Percentiles rank a stretch among this genome's conserved stretches.
These are phyloP conservation scores for Beauveria scarabaeidicola DNA, from an alignment of 2,329 filamentous ascomycete species.

Conservation along the genomic window DNA sequence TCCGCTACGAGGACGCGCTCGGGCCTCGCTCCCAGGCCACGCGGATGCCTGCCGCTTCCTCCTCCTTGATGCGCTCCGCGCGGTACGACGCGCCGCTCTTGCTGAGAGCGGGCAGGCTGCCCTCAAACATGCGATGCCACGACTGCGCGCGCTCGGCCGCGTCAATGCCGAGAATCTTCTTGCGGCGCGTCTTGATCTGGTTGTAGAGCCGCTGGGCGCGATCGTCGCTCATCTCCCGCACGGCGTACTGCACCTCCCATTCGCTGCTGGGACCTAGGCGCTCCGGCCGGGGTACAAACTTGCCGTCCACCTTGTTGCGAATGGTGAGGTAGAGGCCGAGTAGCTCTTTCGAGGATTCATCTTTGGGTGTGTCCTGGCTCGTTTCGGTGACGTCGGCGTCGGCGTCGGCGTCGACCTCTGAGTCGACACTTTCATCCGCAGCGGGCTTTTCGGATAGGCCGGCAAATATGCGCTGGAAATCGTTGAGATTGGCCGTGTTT, in stretches of 20 bases:
- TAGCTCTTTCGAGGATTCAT: conserved; percentile 28
- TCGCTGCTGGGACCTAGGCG: conserved; percentile 31
- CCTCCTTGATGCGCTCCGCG: conserved; percentile 41
- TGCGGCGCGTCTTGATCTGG: conserved; percentile 48
- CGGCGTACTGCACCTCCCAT: conserved; percentile 73
- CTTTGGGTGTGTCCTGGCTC: not conserved
- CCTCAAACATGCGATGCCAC: conserved; percentile 40
- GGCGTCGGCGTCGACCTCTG: not conserved
- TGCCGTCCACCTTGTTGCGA: conserved; percentile 62
- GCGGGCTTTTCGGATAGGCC: conserved; percentile 34
- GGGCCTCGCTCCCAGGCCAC: conserved; percentile 35
- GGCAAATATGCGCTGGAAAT: conserved; percentile 44
- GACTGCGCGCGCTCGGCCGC: conserved; percentile 32
- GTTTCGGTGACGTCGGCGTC: conserved; percentile 6
- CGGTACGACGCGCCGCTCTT: conserved; percentile 52
- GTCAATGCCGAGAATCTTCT: conserved; percentile 33
- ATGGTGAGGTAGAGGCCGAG: conserved; percentile 65
- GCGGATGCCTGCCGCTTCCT: conserved; percentile 37
- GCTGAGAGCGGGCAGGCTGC: conserved; percentile 33
- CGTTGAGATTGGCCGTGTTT: conserved; percentile 31
- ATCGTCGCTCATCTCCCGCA: conserved; percentile 49
- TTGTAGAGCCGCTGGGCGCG: conserved; percentile 46
- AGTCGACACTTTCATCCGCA: not conserved
- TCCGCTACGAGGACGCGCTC: not conserved
- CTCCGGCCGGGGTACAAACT: conserved; percentile 52